Evolutionary conservation across 495 filamentous ascomycete genomes (phyloP).

Genomic region (Penicillium salamii): DNA sequence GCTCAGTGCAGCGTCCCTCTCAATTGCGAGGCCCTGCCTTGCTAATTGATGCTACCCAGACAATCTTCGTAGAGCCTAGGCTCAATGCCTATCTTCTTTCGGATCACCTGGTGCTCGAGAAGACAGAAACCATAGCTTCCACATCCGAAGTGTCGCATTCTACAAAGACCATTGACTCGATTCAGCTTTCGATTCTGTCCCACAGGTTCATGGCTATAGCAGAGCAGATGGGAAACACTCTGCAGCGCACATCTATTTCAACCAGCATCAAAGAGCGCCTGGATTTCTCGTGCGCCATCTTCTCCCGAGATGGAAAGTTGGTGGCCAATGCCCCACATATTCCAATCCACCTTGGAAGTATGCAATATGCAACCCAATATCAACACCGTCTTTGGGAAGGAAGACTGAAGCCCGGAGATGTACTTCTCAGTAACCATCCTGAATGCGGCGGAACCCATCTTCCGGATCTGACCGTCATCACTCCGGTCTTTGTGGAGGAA

Average conservation of each 20-base stretch:
- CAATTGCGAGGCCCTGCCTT: slow-evolving; percentile 67
- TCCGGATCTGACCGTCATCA: slow-evolving; percentile 86
- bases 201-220: slow-evolving; percentile 95
- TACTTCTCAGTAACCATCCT: slow-evolving; percentile 89
- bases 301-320: slow-evolving; percentile 72
- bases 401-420: slow-evolving; percentile 81
- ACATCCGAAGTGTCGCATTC: slow-evolving; percentile 66
- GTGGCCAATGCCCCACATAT: slow-evolving; percentile 83
- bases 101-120: too few species aligned
- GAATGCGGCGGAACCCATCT: slow-evolving; percentile 83
- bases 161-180: slow-evolving; percentile 52
- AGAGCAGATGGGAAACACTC: slow-evolving; percentile 85
- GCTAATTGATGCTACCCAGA: slow-evolving; percentile 90
- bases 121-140: slow-evolving; percentile 70
- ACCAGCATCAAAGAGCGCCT: slow-evolving; percentile 93
- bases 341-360: slow-evolving; percentile 78
- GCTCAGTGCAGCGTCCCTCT: too few species aligned
- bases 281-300: slow-evolving; percentile 88
- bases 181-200: slow-evolving; percentile 86
- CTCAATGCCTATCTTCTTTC: slow-evolving; percentile 38
- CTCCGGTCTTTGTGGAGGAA: slow-evolving; percentile 70
- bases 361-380: slow-evolving; percentile 57
- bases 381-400: slow-evolving; percentile 79
- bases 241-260: slow-evolving; percentile 88
- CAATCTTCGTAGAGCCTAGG: slow-evolving; percentile 79